These are phyloP conservation scores for Lanmaoa rubissima DNA, from an alignment of 768 basidiomycete species.

Conservation along the genomic window DNA sequence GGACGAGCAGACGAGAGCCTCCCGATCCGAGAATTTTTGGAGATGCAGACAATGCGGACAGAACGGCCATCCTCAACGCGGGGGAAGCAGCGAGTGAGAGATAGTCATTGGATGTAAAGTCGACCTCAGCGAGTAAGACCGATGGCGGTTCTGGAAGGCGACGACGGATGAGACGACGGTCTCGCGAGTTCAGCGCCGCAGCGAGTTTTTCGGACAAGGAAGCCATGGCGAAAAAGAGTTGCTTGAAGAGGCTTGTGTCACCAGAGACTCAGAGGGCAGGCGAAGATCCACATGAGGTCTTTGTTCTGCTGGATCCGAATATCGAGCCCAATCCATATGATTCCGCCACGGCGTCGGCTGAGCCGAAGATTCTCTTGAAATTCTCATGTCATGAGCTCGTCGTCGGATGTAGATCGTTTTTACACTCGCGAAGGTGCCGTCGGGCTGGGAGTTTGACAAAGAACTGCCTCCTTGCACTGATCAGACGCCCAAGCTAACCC, in stretches of 20 bases:
- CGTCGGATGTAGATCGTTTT: constrained; percentile 13
- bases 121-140: constrained; percentile 36
- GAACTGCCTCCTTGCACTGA: too few relatives aligned
- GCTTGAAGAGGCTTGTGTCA: background rate
- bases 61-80: constrained; percentile 54
- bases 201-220: constrained; percentile 41
- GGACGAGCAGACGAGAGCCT: constrained; percentile 82
- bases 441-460: too few relatives aligned
- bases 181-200: constrained; percentile 61
- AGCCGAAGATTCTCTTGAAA: background rate
- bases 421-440: background rate
- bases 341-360: background rate
- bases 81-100: constrained; percentile 72
- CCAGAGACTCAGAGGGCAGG: too few relatives aligned
- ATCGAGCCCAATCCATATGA: background rate
- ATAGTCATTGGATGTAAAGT: constrained; percentile 93
- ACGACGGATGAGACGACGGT: constrained; percentile 65
- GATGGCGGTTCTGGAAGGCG: constrained; percentile 57
- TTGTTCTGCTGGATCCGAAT: background rate
- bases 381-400: constrained; percentile 5
- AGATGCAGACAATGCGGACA: constrained; percentile 46
- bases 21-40: constrained; percentile 80
- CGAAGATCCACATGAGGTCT: background rate
- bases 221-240: constrained; percentile 18
- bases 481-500: background rate